phyloP scores from a whole-genome alignment of 805 yeast species.

The Soucietia sequanensis region DNA sequence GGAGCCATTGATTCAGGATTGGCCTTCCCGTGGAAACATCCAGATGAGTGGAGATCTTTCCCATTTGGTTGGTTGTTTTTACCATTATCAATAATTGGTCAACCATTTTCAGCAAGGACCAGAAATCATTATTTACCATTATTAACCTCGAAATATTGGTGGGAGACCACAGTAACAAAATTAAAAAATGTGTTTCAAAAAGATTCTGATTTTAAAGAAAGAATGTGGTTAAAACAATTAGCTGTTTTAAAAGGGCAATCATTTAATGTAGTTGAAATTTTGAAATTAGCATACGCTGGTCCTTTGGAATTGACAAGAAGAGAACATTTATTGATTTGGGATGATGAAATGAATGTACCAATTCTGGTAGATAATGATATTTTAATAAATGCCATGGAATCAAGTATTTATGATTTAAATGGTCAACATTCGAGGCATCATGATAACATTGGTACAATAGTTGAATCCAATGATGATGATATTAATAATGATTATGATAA shows the following conservation, averaged over 20 bases:
- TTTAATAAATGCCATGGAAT: conserved; percentile 41
- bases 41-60: conserved; percentile 77
- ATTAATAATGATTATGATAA: too few species aligned
- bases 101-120: conserved; percentile 59
- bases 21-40: conserved; percentile 79
- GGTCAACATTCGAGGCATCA: neutral
- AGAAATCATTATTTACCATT: conserved; percentile 56
- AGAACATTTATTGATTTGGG: conserved; percentile 56
- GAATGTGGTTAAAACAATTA: conserved; percentile 68
- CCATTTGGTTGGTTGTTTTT: conserved; percentile 78
- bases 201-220: conserved; percentile 60
- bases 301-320: conserved; percentile 66
- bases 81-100: conserved; percentile 62
- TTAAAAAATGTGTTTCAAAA: conserved; percentile 49
- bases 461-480: neutral
- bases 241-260: conserved; percentile 78
- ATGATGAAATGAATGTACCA: conserved; percentile 62
- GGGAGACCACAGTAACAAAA: conserved; percentile 57
- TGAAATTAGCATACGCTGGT: conserved; percentile 56
- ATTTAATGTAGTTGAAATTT: conserved; percentile 66
- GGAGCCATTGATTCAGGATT: conserved; percentile 79
- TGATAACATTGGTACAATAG: conserved; percentile 1
- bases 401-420: conserved; percentile 19
- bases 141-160: conserved; percentile 63
- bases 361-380: conserved; percentile 21